A percentile compares a stretch with the other conserved stretches of the same genome.
Evolutionary conservation across 495 filamentous ascomycete genomes (phyloP).

Genomic region (Cercophora newfieldiana): DNA sequence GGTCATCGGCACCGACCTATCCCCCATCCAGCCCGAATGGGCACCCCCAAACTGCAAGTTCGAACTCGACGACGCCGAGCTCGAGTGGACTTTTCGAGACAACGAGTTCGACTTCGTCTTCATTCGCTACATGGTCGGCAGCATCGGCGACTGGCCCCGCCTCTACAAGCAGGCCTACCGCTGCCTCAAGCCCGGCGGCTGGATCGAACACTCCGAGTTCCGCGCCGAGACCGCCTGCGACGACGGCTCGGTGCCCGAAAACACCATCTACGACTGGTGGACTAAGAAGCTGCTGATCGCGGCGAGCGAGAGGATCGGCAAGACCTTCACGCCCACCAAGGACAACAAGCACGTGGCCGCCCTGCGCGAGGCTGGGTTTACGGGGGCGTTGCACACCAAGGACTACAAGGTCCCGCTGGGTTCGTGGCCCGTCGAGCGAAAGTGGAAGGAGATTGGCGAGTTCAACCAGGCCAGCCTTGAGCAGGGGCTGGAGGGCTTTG

Average conservation of each 20-base stretch:
- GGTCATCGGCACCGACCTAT: conserved; percentile 59
- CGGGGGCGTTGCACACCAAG: neutral
- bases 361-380: neutral
- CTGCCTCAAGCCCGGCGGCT: conserved; percentile 44
- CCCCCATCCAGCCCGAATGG: conserved; percentile 32
- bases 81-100: conserved; percentile 51
- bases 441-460: neutral
- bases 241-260: neutral
- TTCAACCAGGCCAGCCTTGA: neutral
- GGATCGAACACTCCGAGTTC: conserved; percentile 25
- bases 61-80: conserved; percentile 56
- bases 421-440: neutral
- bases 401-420: neutral
- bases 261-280: neutral
- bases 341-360: neutral
- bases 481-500: neutral
- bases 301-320: neutral
- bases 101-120: conserved; percentile 66
- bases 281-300: neutral
- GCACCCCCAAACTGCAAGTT: conserved; percentile 39
- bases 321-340: neutral
- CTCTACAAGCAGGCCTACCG: conserved; percentile 36
- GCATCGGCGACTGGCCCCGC: conserved; percentile 55
- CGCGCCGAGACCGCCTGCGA: neutral
- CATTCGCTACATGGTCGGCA: conserved; percentile 55